Percentiles rank a stretch among this genome's conserved stretches.
Evolutionary conservation across 129 eudicot species (phyloP).

Genomic region (Helianthus tuberosus): DNA sequence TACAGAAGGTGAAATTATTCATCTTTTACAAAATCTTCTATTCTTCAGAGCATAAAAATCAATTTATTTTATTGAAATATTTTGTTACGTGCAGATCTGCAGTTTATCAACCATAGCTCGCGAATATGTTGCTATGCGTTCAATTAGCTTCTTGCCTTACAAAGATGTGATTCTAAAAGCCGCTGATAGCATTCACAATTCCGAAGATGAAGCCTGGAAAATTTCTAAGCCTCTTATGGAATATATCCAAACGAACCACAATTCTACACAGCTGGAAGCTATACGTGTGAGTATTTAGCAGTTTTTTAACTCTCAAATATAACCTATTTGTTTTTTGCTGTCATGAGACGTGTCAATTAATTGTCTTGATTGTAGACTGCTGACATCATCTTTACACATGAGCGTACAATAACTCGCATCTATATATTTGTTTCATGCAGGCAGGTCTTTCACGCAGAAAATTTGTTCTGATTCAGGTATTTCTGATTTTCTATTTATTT

Average conservation of each 20-base stretch:
- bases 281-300: conserved; percentile 64
- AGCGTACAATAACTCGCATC: conserved; percentile 1
- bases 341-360: conserved; percentile 8
- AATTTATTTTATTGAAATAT: conserved; percentile 1
- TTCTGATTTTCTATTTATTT: neutral
- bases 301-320: neutral
- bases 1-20: conserved; percentile 57
- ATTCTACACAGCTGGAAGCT: conserved; percentile 76
- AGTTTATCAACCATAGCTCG: conserved; percentile 97
- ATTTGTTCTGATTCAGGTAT: conserved; percentile 92
- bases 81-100: conserved; percentile 63
- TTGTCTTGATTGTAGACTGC: conserved; percentile 1
- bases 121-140: conserved; percentile 88
- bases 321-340: neutral
- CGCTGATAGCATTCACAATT: conserved; percentile 48
- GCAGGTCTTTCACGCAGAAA: conserved; percentile 92
- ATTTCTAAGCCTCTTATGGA: conserved; percentile 70
- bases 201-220: conserved; percentile 82
- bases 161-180: conserved; percentile 78
- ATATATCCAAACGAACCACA: conserved; percentile 72
- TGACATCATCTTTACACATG: conserved; percentile 3
- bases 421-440: conserved; percentile 53
- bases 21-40: neutral
- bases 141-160: conserved; percentile 78
- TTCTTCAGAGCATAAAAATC: neutral